A percentile compares a stretch with the other conserved stretches of the same genome.
Conservation (phyloP, 2,329 filamentous ascomycete species). For the Fusarium drepaniforme region DNA sequence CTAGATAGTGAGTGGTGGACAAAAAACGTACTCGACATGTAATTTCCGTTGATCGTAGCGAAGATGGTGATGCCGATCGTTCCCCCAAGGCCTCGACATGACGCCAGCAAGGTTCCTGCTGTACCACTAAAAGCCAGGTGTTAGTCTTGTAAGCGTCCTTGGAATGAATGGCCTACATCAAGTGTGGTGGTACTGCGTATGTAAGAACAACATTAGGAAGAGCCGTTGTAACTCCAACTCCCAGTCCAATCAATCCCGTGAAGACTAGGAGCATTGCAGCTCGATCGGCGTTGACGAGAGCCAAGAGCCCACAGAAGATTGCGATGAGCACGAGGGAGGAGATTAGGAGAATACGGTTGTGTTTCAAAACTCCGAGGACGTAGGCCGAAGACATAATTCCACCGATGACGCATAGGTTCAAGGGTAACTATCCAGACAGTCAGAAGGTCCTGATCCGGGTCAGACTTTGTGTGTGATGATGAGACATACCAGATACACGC, state of each 20-base stretch:
- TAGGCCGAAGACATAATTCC: background rate
- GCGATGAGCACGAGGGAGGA: background rate
- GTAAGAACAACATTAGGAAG: background rate
- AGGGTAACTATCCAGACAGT: background rate
- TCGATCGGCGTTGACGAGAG: background rate
- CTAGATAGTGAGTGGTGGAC: background rate
- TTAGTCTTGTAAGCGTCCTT: background rate
- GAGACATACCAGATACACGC: background rate
- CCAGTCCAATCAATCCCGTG: background rate
- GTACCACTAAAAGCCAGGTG: background rate
- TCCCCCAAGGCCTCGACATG: background rate
- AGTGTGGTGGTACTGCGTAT: background rate
- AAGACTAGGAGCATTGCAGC: background rate
- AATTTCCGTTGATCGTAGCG: background rate
- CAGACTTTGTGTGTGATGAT: background rate
- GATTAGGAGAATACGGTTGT: background rate
- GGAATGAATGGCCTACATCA: background rate
- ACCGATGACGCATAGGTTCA: background rate
- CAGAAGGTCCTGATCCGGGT: background rate
- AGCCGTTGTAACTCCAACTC: background rate
- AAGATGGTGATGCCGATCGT: slow-evolving; percentile 1
- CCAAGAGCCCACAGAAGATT: background rate
- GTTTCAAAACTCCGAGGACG: background rate
- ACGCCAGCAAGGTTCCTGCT: background rate
- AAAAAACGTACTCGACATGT: background rate